A percentile compares a stretch with the other conserved stretches of the same genome.
These are phyloP conservation scores for Cryptococcus floricola DNA, from an alignment of 1,284 basidiomycete species.

Conservation along the genomic window DNA sequence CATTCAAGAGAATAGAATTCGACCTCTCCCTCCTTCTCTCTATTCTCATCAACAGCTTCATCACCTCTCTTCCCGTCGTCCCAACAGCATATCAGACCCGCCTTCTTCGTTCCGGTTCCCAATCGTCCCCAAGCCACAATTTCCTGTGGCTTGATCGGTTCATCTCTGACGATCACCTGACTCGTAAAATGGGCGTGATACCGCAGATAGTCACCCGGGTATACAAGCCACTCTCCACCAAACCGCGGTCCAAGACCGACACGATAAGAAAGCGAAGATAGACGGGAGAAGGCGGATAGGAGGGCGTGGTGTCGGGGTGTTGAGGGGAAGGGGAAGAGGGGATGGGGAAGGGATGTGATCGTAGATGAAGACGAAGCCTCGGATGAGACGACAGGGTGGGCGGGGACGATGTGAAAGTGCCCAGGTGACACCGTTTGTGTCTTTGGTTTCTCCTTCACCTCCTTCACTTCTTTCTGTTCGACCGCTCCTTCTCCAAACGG, in stretches of 20 bases:
- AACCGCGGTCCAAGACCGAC: conserved; percentile 66
- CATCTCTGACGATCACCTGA: conserved; percentile 64
- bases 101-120: conserved; percentile 96
- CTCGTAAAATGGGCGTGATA: conserved; percentile 97
- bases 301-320: conserved; percentile 32
- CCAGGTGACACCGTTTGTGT: not conserved
- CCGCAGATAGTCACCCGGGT: conserved; percentile 92
- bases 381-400: conserved; percentile 11
- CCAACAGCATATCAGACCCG: conserved; percentile 86
- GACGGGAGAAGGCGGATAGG: conserved; percentile 28
- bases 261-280: conserved; percentile 39
- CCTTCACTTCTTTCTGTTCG: not conserved
- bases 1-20: conserved; percentile 82
- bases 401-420: conserved; percentile 31
- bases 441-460: not conserved
- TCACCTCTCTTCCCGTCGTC: conserved; percentile 53
- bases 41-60: conserved; percentile 5
- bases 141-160: conserved; percentile 74
- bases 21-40: conserved; percentile 53
- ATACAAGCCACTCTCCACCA: conserved; percentile 92
- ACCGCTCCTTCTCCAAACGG: not conserved
- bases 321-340: conserved; percentile 28
- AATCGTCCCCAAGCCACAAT: conserved; percentile 91
- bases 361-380: conserved; percentile 2
- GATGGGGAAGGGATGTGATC: conserved; percentile 28